Evolutionary conservation across 129 eudicot genomes (phyloP).

Genomic region (Flaveria brownii): DNA sequence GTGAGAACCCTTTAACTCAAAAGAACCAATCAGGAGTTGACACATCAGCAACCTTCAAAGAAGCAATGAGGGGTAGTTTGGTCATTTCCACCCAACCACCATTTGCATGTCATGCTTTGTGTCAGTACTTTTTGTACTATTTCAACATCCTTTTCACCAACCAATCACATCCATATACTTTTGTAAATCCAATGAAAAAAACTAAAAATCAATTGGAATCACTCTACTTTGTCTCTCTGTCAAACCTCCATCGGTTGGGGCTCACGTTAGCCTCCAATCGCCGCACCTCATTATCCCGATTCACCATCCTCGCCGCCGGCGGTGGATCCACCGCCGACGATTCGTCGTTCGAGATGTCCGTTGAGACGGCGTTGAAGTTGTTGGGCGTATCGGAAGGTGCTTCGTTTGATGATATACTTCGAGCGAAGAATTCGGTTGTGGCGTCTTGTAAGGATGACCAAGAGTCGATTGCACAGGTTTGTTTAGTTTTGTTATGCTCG

Average conservation of each 20-base stretch:
- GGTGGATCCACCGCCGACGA: conserved; percentile 74
- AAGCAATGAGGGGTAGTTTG: no score
- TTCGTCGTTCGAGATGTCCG: conserved; percentile 78
- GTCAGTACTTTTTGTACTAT: no score
- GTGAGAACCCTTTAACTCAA: no score
- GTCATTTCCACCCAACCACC: no score
- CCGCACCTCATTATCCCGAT: conserved; percentile 41
- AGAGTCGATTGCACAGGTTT: conserved; percentile 69
- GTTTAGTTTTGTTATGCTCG: background rate
- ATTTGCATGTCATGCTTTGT: no score
- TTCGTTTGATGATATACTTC: conserved; percentile 71
- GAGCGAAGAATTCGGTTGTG: conserved; percentile 73
- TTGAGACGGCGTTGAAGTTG: conserved; percentile 70
- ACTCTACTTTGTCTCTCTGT: no score
- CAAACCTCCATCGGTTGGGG: conserved; percentile 28
- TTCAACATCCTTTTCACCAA: no score
- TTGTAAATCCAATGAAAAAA: no score
- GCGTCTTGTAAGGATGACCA: conserved; percentile 79
- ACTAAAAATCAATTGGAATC: no score
- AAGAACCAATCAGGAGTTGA: no score
- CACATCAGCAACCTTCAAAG: no score
- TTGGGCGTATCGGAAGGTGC: conserved; percentile 85
- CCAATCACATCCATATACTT: no score
- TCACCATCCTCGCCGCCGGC: conserved; percentile 48
- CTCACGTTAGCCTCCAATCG: conserved; percentile 15